Base-by-base conservation (phyloP, 148 eudicot species). In the Tetragonia tetragonoides region DNA sequence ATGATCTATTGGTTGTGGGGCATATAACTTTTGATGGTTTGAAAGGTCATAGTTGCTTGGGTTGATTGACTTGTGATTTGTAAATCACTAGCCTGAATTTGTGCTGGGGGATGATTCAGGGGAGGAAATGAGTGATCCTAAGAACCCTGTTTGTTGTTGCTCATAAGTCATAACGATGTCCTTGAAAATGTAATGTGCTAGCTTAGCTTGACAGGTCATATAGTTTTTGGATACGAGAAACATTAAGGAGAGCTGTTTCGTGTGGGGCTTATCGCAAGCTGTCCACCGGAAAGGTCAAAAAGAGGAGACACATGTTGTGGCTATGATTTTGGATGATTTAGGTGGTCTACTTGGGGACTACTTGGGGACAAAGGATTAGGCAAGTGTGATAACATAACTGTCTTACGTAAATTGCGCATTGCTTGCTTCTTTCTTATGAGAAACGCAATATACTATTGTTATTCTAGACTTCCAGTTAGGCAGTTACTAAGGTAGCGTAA, bases 231-330 rank as follows among this genome's bases (percentile, higher is more conserved):
- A 12, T 68, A 15, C 71, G 18, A 0, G 15, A 21, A 23, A 67
- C 17, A 18, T 67, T n/a, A 5, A 40, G 51, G 51, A 67, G 16
- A 41, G 78, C 70, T 62, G 14, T 46, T 38, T 66, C 66, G 66
- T 76, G 79, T 77, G 73, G 79, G 79, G 53, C 34, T 11, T 2
- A 38, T 38, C 10, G 38, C 73, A 77, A 77, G 73, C 73, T 76
- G 79, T 54, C 66, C 23, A 67, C 41, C 23, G 59, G 17, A 75
- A 15, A 71, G 12, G n/a, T 18, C 18, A 64, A 64, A 24, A 12
- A 28, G 61, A 51, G 74, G 61, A 51, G 18, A 51, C n/a, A 16
- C 61, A 70, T 17, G 56, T 70, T 70, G 38, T 10, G 72, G 73
- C 73, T 23, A 44, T 70, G 73, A 39, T 67, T 67, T 6, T n/a